Base-by-base conservation (phyloP, 1,139 yeast species). In the Geotrichum cucujoidarum region DNA sequence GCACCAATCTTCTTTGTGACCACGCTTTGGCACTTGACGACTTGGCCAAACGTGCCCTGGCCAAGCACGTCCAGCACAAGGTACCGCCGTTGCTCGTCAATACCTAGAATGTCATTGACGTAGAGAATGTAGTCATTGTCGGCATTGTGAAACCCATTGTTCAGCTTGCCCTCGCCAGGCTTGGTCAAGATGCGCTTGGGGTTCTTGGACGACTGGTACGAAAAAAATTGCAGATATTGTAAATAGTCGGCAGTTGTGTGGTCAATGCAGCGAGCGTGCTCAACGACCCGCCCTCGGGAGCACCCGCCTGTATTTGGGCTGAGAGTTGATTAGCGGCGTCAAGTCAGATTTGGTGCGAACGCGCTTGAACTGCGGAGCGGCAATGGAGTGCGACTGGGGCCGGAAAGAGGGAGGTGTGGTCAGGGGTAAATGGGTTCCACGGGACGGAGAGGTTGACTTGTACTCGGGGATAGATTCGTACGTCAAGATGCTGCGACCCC, bases 41-140 rank as follows among this genome's bases (percentile, higher is more conserved):
- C 99, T 67, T 92, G 99, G 4, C 98, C 98, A 74, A 94, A 92
- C 0, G 98, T 90, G 2, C 99, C 99, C 56, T 90, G 92, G 0
- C 99, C 99, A 40, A 94, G 69, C 21, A 92, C 76, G 66, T 92
- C 97, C 54, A 92, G 70, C 3, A 94, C 97, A 60, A 92, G 74
- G 63, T 90, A 90, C 62, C 87, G 60, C 50, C 92, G 73, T 49
- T 89, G 90, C 57, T 88, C 95, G 61, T 88, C 94, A 1, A 80
- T 75, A 2, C 98, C 98, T 42, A 94, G 70, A 17, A 92, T 83
- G 63, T 94, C 98, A 65, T 94, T 92, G 14, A 94, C 98, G 58
- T 90, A 90, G 25, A 94, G 69, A 50, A 94, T 90, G 63, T 90
- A 92, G 67, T 94, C 97, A 62, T 87, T 80, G 52, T 88, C 89